Evolutionary conservation across 768 basidiomycete species (phyloP), one percentile per base, ranked within the genome.

Genomic region (Mycena sanguinolenta): DNA sequence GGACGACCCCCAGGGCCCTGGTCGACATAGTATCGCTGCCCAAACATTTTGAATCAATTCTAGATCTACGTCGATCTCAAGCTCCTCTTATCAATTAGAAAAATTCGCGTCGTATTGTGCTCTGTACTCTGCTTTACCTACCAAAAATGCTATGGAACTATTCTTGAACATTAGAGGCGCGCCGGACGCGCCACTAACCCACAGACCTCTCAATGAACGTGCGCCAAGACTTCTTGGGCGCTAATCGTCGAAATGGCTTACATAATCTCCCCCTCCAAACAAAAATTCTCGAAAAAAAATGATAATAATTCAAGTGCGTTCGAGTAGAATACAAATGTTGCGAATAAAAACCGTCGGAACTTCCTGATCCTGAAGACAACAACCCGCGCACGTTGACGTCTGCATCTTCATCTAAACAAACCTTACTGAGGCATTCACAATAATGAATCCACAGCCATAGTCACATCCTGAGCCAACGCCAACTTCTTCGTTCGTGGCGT

Each of bases 401-500:
- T 64, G 16, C 38, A n/a, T n/a, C n/a, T n/a, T n/a, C n/a, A n/a
- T 34, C 10, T 34, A 34, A 34, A 34, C 39, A 39, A 14, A 17
- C 52, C 69, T 70, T 70, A 70, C 69, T 65, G 49, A 52, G 63
- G 63, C 58, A 42, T 46, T 54, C 25, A 46, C n/a, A n/a, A n/a
- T n/a, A n/a, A 46, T 46, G 49, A 42, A 44, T 65, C 58, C 69
- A 25, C 50, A 34, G 10, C 32, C 32, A 34, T 34, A n/a, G n/a
- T 34, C 32, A 34, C 4, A 34, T 10, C n/a, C n/a, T n/a, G n/a
- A 34, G 58, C 44, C 44, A 46, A n/a, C 28, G 91, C 90, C 60
- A 90, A 68, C 79, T 91, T 93, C 84, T 94, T 94, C 75, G 84
- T 76, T 4, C 91, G 91, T 57, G 92, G 92, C 46, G 88, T 90